Percentiles rank a stretch among this genome's conserved stretches.
phyloP scores from a whole-genome alignment of 768 basidiomycete genomes.

The Solioccasus polychromus region DNA sequence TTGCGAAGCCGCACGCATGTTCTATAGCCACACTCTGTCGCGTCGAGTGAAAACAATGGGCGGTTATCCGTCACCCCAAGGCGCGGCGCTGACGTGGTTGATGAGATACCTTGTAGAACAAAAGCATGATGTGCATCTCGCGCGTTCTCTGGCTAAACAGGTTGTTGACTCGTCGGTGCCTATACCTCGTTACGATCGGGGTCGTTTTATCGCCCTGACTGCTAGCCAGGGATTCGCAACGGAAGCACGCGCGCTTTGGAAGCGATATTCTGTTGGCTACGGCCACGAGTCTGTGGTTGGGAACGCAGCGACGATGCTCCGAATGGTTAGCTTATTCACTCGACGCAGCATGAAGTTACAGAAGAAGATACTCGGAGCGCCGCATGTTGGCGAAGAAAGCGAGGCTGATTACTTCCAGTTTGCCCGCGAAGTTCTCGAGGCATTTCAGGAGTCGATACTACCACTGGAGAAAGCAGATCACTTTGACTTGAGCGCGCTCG shows the following conservation, averaged over 20 bases:
- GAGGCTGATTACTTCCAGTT: constrained; percentile 33
- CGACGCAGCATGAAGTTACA: constrained; percentile 22
- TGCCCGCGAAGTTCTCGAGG: constrained; percentile 41
- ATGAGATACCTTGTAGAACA: constrained; percentile 41
- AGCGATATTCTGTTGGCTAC: constrained; percentile 45
- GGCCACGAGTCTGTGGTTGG: constrained; percentile 42
- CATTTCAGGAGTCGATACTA: constrained; percentile 41
- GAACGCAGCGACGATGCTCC: constrained; percentile 40
- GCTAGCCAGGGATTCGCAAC: constrained; percentile 48
- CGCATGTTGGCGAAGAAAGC: constrained; percentile 1
- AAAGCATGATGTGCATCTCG: constrained; percentile 42
- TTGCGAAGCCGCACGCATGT: constrained; percentile 35
- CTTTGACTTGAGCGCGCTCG: constrained; percentile 54
- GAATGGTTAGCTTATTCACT: constrained; percentile 43
- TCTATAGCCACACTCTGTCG: constrained; percentile 49
- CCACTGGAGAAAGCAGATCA: constrained; percentile 50
- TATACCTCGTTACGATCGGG: constrained; percentile 45
- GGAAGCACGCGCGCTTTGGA: constrained; percentile 55
- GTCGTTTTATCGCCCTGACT: constrained; percentile 44
- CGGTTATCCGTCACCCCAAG: constrained; percentile 50
- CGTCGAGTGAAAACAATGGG: constrained; percentile 29
- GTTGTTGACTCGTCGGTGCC: constrained; percentile 39
- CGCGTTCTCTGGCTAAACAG: constrained; percentile 49
- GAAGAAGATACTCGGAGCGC: neutral
- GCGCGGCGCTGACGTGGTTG: constrained; percentile 48